Evolutionary conservation across 371 early-diverging fungal genomes (phyloP), one percentile per base, ranked within the genome.

Genomic region (Mortierella sp.): DNA sequence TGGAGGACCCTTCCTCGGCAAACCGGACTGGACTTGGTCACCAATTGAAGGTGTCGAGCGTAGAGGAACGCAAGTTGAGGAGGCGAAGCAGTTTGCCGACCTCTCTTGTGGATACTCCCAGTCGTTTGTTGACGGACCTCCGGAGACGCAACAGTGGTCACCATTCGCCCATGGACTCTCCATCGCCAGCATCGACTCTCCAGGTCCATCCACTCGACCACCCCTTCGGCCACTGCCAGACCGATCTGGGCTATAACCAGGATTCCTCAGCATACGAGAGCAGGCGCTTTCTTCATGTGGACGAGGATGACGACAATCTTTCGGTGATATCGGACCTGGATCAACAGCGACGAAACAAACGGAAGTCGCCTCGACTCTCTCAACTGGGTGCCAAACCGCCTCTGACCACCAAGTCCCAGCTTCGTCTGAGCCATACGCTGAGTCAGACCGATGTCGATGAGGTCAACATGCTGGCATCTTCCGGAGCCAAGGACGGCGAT

Each of bases 31-130:
- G 22, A 1, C 8, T n/a, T 19, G 61, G 39, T 26, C 43, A 29
- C 22, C 52, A 63, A 16, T 24, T 67, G 6, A 24, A 9, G 10
- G 43, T 44, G 40, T 58, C 76, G 5, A 61, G 61, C 8, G 26
- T 43, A 31, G 70, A 70, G 31, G 77, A 72, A 22, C 61, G 74
- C 34, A 81, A 81, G 50, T 52, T 64, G 8, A 66, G 77, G 55
- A 66, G 82, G 40, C 74, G 82, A 48, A 81, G 82, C 53, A 77
- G 77, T 37, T 68, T 77, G 52, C 82, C 82, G 13, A 48, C 70
- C 5, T 74, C 80, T 8, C 71, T 81, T 67, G 66, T 68, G 24
- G 71, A 70, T 10, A 44, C 45, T 4, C 73, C 76, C 2, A 70
- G 45, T 19, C 50, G 64, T 9, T 22, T 63, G 10, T 4, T 69